Evolutionary conservation across 2,329 filamentous ascomycete species (phyloP).

Genomic region (Aureobasidium vineae): DNA sequence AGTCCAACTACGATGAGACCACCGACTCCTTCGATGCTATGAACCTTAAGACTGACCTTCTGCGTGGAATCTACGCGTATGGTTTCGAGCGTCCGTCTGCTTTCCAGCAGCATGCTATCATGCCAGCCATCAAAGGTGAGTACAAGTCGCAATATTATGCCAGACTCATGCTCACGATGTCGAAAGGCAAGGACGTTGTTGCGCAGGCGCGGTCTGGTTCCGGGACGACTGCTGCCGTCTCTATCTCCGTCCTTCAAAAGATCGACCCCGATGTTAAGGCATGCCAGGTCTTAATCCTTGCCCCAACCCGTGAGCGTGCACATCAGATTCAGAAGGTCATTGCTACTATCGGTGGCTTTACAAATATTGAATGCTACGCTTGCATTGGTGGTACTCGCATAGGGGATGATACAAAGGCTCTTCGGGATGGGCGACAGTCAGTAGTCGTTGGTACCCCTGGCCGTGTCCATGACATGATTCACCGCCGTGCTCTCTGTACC

Average conservation of each 20-base stretch:
- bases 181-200: slow-evolving; percentile 90
- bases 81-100: slow-evolving; percentile 99
- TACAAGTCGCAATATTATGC: slow-evolving; percentile 32
- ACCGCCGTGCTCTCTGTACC: slow-evolving; percentile 94
- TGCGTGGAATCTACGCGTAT: slow-evolving; percentile 98
- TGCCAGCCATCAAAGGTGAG: slow-evolving; percentile 99
- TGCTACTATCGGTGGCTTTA: slow-evolving; percentile 98
- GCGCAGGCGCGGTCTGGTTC: slow-evolving; percentile 99
- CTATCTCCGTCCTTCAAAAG: slow-evolving; percentile 98
- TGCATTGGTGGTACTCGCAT: slow-evolving; percentile 99
- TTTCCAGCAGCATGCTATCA: slow-evolving; percentile 99
- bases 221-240: slow-evolving; percentile 99
- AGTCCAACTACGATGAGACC: slow-evolving; percentile 99
- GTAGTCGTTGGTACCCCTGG: slow-evolving; percentile 97
- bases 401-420: slow-evolving; percentile 97
- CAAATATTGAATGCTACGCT: slow-evolving; percentile 98
- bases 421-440: slow-evolving; percentile 84
- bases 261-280: slow-evolving; percentile 92
- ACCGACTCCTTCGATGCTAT: slow-evolving; percentile 99
- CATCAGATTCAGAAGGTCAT: slow-evolving; percentile 99
- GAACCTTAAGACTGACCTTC: slow-evolving; percentile 94
- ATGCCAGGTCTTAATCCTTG: slow-evolving; percentile 95
- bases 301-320: slow-evolving; percentile 95
- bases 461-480: slow-evolving; percentile 99
- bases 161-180: slow-evolving; percentile 4